phyloP scores from a whole-genome alignment of 495 filamentous ascomycete species.

The Annulohypoxylon stygium region DNA sequence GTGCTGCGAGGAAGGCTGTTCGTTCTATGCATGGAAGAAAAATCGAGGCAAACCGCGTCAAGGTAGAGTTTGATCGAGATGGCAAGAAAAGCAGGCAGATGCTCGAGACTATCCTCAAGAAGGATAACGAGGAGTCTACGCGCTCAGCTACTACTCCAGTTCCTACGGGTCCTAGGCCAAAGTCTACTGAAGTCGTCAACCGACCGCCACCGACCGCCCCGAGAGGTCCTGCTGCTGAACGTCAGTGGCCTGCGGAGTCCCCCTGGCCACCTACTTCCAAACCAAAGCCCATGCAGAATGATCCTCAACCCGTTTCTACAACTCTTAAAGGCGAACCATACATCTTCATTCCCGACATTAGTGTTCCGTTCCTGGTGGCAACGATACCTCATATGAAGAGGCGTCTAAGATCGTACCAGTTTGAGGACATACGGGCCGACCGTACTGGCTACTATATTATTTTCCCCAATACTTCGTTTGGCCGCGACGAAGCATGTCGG shows the following conservation, averaged over 20 bases:
- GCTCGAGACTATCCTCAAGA: conserved; percentile 77
- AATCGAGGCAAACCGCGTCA: conserved; percentile 79
- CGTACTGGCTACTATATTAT: conserved; percentile 89
- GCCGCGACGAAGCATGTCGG: conserved; percentile 81
- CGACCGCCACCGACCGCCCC: conserved; percentile 85
- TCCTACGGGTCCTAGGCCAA: conserved; percentile 57
- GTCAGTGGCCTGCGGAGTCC: conserved; percentile 53
- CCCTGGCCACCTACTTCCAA: conserved; percentile 55
- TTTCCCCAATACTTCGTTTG: conserved; percentile 80
- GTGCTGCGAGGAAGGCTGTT: conserved; percentile 83
- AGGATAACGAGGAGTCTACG: conserved; percentile 67
- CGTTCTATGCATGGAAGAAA: conserved; percentile 73
- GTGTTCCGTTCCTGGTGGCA: conserved; percentile 86
- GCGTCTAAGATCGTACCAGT: conserved; percentile 80
- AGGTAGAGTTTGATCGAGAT: conserved; percentile 89
- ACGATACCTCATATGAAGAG: conserved; percentile 90
- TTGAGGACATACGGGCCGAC: conserved; percentile 84
- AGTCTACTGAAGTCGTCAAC: conserved; percentile 57
- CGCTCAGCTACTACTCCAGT: conserved; percentile 53
- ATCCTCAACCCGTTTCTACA: conserved; percentile 67
- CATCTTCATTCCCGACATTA: conserved; percentile 88
- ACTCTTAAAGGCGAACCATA: conserved; percentile 86
- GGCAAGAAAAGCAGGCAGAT: conserved; percentile 81
- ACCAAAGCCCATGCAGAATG: conserved; percentile 68
- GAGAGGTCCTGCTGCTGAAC: conserved; percentile 84